Evolutionary conservation across 192 early-diverging fungal species (phyloP).

Genomic region (Umbelopsis isabellina): DNA sequence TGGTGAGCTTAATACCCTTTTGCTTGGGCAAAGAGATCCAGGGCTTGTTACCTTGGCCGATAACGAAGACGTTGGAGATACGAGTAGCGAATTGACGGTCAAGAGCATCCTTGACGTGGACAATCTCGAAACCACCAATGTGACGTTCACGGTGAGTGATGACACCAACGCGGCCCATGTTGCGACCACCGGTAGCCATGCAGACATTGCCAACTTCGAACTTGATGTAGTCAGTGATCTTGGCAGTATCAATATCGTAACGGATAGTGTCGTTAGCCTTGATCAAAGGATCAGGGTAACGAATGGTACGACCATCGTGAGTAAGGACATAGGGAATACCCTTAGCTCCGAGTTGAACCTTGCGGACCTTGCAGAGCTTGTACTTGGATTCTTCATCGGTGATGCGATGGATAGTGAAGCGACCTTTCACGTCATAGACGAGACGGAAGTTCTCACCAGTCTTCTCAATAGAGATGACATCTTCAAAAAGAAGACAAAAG

Average conservation of each 20-base stretch:
- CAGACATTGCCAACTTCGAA: slow-evolving; percentile 98
- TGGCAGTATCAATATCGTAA: slow-evolving; percentile 92
- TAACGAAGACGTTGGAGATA: slow-evolving; percentile 91
- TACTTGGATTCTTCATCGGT: slow-evolving; percentile 98
- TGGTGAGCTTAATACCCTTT: slow-evolving; percentile 98
- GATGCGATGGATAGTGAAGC: slow-evolving; percentile 99
- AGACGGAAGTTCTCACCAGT: slow-evolving; percentile 99
- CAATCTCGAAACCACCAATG: slow-evolving; percentile 97
- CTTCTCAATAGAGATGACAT: slow-evolving; percentile 92
- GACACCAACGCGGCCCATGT: slow-evolving; percentile 98
- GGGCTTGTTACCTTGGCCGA: slow-evolving; percentile 88
- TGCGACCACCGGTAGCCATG: slow-evolving; percentile 98
- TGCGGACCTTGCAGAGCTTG: slow-evolving; percentile 99
- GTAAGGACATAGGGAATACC: slow-evolving; percentile 96
- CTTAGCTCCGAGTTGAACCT: slow-evolving; percentile 93
- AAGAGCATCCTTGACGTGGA: slow-evolving; percentile 97
- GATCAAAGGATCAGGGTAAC: slow-evolving; percentile 99
- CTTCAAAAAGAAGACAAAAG: slow-evolving; percentile 43
- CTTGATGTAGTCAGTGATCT: slow-evolving; percentile 94
- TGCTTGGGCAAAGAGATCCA: slow-evolving; percentile 98
- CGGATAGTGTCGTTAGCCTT: slow-evolving; percentile 99
- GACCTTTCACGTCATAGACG: slow-evolving; percentile 99
- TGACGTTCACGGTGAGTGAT: slow-evolving; percentile 97
- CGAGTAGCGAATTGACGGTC: slow-evolving; percentile 98
- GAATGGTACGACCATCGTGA: slow-evolving; percentile 99